Base-by-base conservation (phyloP, 805 yeast genomes). In the Starmerella etchellsii region DNA sequence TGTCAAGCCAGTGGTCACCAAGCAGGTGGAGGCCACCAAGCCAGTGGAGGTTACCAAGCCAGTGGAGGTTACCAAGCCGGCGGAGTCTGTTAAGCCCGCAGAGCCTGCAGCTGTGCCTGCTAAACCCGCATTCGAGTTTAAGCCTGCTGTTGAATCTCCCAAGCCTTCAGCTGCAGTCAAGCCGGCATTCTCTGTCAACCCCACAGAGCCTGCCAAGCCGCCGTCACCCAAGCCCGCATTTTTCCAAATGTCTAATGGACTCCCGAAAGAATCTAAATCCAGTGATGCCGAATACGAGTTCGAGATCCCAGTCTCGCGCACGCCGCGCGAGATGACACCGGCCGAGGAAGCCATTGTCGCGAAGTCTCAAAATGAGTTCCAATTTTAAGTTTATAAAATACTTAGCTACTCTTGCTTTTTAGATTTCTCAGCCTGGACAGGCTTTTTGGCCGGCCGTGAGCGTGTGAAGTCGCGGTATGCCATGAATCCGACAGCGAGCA, bases 261-360 rank as follows among this genome's bases (percentile, higher is more conserved):
- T n/a, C n/a, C n/a, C n/a, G n/a, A n/a, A n/a, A n/a, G n/a, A n/a
- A n/a, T n/a, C n/a, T n/a, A n/a, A n/a, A n/a, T n/a, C n/a, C n/a
- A n/a, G n/a, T n/a, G n/a, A n/a, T n/a, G n/a, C n/a, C n/a, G n/a
- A n/a, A n/a, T n/a, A n/a, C 37, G 37, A 39, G 24, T 44, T 44
- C 33, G 37, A 31, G 2, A 40, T 40, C 23, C 47, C 47, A 2
- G 31, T 9, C 1, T 28, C 48, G 2, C 16, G 29, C 19, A 41
- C 40, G 1, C 22, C 41, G 15, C 30, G 41, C 18, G 42, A 45
- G 15, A 26, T 45, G 39, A 41, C 48, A 5, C 43, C 45, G 6
- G 45, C 46, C 8, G 48, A 45, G 22, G 46, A 45, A 36, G 43
- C 31, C 14, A 20, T 45, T 25, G 43, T 45, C 20, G 41, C 42